phyloP scores from a whole-genome alignment of 768 basidiomycete genomes.

The Tylopilus vinaceipallidus region DNA sequence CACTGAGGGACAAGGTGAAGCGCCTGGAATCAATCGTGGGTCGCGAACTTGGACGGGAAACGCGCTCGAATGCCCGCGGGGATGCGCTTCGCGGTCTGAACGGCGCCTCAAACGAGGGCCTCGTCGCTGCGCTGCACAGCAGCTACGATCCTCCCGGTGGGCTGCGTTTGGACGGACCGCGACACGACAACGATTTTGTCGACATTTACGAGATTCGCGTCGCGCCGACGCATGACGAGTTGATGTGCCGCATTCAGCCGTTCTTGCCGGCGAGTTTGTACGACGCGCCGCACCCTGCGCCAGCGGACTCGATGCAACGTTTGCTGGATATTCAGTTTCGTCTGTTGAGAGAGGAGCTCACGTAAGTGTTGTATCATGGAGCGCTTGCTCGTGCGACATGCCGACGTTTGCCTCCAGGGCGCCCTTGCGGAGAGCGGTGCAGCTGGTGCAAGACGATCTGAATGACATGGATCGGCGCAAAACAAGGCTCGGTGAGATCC shows the following conservation, averaged over 20 bases:
- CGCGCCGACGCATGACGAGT: slow-evolving; percentile 67
- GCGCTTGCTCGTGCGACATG: not conserved
- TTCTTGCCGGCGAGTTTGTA: slow-evolving; percentile 62
- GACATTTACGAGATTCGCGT: slow-evolving; percentile 61
- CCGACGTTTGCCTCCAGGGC: slow-evolving; percentile 37
- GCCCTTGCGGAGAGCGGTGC: slow-evolving; percentile 49
- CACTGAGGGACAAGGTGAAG: slow-evolving; percentile 32
- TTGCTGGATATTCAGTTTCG: slow-evolving; percentile 75
- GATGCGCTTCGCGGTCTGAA: not conserved
- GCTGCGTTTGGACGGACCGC: slow-evolving; percentile 45
- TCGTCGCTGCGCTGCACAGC: slow-evolving; percentile 37
- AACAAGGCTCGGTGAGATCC: slow-evolving; percentile 45
- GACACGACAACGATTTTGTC: slow-evolving; percentile 67
- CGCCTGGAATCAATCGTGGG: slow-evolving; percentile 44
- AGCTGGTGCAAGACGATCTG: slow-evolving; percentile 49
- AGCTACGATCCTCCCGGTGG: slow-evolving; percentile 57
- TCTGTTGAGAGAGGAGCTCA: slow-evolving; percentile 69
- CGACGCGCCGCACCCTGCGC: slow-evolving; percentile 61
- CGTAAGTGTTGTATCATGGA: slow-evolving; percentile 38
- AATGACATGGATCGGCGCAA: slow-evolving; percentile 9
- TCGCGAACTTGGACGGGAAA: slow-evolving; percentile 43
- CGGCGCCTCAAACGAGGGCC: slow-evolving; percentile 30
- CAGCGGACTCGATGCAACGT: slow-evolving; percentile 57
- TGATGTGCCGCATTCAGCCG: slow-evolving; percentile 46
- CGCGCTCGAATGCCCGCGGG: slow-evolving; percentile 19